Percentiles rank a stretch among this genome's conserved stretches.
Conservation (phyloP, 805 yeast genomes). For the Myxozyma neglecta region DNA sequence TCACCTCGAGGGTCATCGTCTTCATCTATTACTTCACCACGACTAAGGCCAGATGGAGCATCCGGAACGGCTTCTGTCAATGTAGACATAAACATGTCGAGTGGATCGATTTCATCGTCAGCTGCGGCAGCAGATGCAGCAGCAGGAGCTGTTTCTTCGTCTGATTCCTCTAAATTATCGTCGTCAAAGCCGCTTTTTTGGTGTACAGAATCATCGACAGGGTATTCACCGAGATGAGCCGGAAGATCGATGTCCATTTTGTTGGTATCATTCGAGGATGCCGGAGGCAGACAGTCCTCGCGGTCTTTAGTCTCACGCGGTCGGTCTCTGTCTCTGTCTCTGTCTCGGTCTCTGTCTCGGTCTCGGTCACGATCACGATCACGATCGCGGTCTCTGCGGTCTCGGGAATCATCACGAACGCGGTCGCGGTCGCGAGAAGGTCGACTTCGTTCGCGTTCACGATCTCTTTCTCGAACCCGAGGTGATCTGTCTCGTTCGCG, state of each 20-base stretch:
- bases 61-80: slow-evolving; percentile 25
- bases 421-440: background rate
- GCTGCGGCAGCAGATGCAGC: slow-evolving; percentile 9
- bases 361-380: background rate
- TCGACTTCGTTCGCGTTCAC: slow-evolving; percentile 18
- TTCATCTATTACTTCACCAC: slow-evolving; percentile 22
- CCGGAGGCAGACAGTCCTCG: background rate
- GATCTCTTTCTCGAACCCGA: slow-evolving; percentile 10
- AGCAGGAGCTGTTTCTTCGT: slow-evolving; percentile 21
- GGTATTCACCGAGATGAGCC: background rate
- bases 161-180: slow-evolving; percentile 34
- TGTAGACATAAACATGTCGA: slow-evolving; percentile 49
- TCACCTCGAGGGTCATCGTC: slow-evolving; percentile 35
- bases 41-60: slow-evolving; percentile 5
- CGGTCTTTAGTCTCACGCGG: background rate
- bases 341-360: background rate
- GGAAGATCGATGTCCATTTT: slow-evolving; percentile 1
- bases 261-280: background rate
- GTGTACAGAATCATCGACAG: background rate
- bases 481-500: slow-evolving; percentile 6
- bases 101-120: slow-evolving; percentile 46
- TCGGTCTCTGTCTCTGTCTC: background rate
- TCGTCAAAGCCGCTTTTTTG: slow-evolving; percentile 30
- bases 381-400: background rate
- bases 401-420: slow-evolving; percentile 5